Base-by-base conservation (phyloP, 2,329 filamentous ascomycete species). In the Sporothrix pseudoabietina region DNA sequence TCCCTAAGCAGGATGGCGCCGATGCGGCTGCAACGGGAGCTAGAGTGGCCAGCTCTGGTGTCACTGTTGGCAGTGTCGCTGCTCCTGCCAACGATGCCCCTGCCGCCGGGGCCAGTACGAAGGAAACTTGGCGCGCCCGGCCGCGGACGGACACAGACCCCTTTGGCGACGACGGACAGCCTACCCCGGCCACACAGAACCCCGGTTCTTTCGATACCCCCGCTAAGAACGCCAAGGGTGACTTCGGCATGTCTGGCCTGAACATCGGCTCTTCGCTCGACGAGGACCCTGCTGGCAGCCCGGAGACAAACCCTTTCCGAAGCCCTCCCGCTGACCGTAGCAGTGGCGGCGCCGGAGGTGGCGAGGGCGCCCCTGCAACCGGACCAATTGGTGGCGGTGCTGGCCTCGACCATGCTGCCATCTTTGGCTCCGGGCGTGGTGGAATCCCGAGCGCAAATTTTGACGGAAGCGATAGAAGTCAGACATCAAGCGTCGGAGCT, bases 291-390 rank as follows among this genome's bases (percentile, higher is more conserved):
- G 91, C 92, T 0, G 88, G 93, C 79, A 98, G 95, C 80, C 96
- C 96, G 0, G 93, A 97, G 78, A 98, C 96, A 3, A 99, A 99
- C 79, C 96, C 96, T 1, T 99, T 96, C 80, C 93, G 94, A 76
- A 98, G 95, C 80, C 96, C 96, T 2, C 89, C 92, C 8, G 92
- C 91, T 52, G 92, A 94, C 35, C 90, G 65, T 12, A 59, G 22
- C 32, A 49, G 47, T 35, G 63, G 63, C 61, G 85, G 84, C 47
- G 83, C 85, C 14, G 85, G 87, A 8, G 83, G 83, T 69, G 79
- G 82, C 14, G 84, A 85, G 4, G 6, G 35, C 1, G 32, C 57
- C 8, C 12, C 32, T 0, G 44, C 52, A 4, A 30, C 72, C 4
- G 74, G 73, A 6, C 86, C 35, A 84, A 86, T 66, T 79, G 76